Percentiles rank a stretch among this genome's conserved stretches.
These are phyloP conservation scores for Capsella rubella DNA, from an alignment of 441 rosid genomes.

Conservation along the genomic window DNA sequence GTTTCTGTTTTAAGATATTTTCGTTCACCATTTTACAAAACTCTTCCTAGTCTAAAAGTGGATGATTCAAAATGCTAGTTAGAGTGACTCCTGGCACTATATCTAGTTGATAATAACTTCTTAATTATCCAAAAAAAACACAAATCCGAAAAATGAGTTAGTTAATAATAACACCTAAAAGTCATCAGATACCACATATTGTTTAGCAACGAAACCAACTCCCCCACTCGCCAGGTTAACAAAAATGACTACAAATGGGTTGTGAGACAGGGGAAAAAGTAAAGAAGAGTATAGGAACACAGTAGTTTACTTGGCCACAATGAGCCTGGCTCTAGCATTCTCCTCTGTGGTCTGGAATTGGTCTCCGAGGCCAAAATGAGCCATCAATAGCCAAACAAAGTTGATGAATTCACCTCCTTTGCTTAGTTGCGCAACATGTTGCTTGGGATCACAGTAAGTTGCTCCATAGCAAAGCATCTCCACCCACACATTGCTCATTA, in stretches of 20 bases:
- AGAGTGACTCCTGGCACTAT: too few species aligned
- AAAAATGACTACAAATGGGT: background rate
- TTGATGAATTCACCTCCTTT: background rate
- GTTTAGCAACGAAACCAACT: background rate
- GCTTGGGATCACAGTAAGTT: background rate
- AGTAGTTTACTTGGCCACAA: background rate
- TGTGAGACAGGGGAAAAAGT: background rate
- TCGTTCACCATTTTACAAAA: too few species aligned
- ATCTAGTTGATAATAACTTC: too few species aligned
- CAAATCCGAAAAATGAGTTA: too few species aligned
- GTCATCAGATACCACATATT: background rate
- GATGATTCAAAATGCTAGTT: too few species aligned
- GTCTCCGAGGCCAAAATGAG: background rate
- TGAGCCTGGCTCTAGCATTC: background rate
- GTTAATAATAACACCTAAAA: too few species aligned
- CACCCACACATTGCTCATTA: background rate
- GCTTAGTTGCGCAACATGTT: background rate
- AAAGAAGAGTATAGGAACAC: background rate
- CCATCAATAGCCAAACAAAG: slow-evolving; percentile 1
- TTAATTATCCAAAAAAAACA: too few species aligned
- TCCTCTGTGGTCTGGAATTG: background rate
- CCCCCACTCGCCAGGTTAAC: background rate
- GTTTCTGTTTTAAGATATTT: too few species aligned
- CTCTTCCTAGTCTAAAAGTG: too few species aligned
- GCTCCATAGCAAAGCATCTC: slow-evolving; percentile 6